Evolutionary conservation across 1,284 basidiomycete genomes (phyloP).

Genomic region (Moniliophthora roreri): DNA sequence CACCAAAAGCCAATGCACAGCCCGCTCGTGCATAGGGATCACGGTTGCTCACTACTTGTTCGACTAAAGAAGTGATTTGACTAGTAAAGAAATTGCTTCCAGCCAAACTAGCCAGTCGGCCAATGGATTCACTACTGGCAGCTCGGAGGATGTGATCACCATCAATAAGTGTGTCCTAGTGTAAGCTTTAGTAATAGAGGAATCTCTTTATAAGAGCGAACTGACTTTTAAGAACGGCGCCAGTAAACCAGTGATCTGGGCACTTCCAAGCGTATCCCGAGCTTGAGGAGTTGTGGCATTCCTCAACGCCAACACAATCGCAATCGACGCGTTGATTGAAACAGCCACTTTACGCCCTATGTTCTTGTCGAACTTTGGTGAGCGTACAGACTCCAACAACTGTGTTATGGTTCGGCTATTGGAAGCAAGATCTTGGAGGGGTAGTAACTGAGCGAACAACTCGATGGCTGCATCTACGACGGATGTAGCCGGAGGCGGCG

Average conservation of each 20-base stretch:
- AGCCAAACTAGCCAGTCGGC: conserved; percentile 82
- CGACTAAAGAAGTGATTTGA: conserved; percentile 91
- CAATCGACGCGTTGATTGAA: conserved; percentile 80
- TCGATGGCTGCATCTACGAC: conserved; percentile 90
- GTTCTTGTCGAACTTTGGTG: conserved; percentile 86
- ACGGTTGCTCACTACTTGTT: conserved; percentile 95
- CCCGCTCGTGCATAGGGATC: conserved; percentile 93
- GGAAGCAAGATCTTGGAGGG: conserved; percentile 73
- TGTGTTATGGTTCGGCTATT: conserved; percentile 70
- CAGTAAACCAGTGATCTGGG: conserved; percentile 68
- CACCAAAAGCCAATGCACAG: conserved; percentile 92
- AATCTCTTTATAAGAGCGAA: conserved; percentile 13
- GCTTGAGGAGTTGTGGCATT: conserved; percentile 51
- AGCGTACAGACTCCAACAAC: conserved; percentile 70
- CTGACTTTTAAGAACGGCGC: conserved; percentile 78
- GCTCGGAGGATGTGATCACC: conserved; percentile 77
- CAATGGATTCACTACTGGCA: conserved; percentile 89
- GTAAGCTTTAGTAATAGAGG: not conserved
- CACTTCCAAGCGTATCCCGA: conserved; percentile 68
- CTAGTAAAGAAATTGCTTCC: conserved; percentile 85
- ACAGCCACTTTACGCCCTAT: conserved; percentile 88
- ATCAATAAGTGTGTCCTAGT: conserved; percentile 79
- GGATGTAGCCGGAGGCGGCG: conserved; percentile 78
- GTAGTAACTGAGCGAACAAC: conserved; percentile 81
- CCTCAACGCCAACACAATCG: conserved; percentile 75